Conservation (phyloP, 164 flowering plant species). For the Tinospora cordifolia region DNA sequence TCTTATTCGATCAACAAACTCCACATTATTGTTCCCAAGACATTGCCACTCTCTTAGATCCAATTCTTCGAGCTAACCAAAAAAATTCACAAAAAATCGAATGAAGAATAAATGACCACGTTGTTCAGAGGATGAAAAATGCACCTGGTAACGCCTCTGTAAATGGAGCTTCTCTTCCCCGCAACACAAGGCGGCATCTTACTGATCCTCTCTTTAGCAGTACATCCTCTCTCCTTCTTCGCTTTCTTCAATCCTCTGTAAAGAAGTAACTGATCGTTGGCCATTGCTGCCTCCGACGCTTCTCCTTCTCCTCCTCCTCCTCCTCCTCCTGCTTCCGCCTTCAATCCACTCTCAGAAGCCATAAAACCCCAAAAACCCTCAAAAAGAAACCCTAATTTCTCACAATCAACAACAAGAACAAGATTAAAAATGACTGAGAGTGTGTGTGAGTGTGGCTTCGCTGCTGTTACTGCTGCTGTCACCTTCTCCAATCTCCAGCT, state of each 20-base stretch:
- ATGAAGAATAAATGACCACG: too few species aligned
- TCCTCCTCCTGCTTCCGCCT: conserved; percentile 21
- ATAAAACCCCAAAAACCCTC: not conserved
- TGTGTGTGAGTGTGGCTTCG: too few species aligned
- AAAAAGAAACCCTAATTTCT: not conserved
- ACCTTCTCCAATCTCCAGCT: too few species aligned
- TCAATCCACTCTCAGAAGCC: not conserved
- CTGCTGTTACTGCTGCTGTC: too few species aligned
- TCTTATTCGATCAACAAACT: too few species aligned
- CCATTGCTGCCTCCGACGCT: conserved; percentile 33
- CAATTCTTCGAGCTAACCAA: not conserved
- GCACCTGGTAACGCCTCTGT: conserved; percentile 96
- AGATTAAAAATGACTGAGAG: too few species aligned
- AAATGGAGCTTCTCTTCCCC: conserved; percentile 94
- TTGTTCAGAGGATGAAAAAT: not conserved
- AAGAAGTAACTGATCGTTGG: conserved; percentile 37
- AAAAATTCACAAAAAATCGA: not conserved
- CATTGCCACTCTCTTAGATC: not conserved
- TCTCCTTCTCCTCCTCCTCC: conserved; percentile 25
- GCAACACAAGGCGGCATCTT: conserved; percentile 98
- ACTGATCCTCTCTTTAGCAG: conserved; percentile 96
- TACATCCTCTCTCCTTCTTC: conserved; percentile 77
- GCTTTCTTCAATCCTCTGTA: conserved; percentile 76
- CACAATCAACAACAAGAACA: not conserved
- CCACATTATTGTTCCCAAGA: too few species aligned